A percentile compares a stretch with the other conserved stretches of the same genome.
Conservation (phyloP, 331 rosid genomes). For the Malus hybrid region DNA sequence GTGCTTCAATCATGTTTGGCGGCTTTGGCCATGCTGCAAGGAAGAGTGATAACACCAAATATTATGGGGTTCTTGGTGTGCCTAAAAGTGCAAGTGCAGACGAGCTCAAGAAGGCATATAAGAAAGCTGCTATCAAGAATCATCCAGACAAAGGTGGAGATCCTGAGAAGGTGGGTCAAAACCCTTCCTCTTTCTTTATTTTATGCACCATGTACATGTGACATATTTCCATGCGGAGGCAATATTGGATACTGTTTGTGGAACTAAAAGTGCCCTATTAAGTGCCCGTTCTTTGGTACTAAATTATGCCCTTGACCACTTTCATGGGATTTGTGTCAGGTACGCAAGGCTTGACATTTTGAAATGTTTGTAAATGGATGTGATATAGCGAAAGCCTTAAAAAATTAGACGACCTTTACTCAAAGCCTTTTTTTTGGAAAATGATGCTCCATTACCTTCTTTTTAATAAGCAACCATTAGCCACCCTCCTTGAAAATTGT, state of each 20-base stretch:
- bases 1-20: constrained; percentile 43
- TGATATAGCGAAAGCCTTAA: background rate
- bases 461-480: background rate
- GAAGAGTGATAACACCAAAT: constrained; percentile 56
- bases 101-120: constrained; percentile 67
- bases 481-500: background rate
- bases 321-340: background rate
- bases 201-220: background rate
- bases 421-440: background rate
- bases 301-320: background rate
- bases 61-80: constrained; percentile 60
- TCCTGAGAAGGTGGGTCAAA: constrained; percentile 55
- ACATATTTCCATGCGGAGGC: background rate
- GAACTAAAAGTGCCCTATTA: background rate
- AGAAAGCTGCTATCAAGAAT: constrained; percentile 61
- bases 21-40: constrained; percentile 39
- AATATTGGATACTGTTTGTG: background rate
- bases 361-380: background rate
- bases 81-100: constrained; percentile 48
- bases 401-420: background rate
- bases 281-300: background rate
- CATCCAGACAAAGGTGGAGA: constrained; percentile 87
- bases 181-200: background rate
- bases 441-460: too few species aligned
- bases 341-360: background rate